Conservation (phyloP, 768 basidiomycete species). For the Pleurotus platypus region DNA sequence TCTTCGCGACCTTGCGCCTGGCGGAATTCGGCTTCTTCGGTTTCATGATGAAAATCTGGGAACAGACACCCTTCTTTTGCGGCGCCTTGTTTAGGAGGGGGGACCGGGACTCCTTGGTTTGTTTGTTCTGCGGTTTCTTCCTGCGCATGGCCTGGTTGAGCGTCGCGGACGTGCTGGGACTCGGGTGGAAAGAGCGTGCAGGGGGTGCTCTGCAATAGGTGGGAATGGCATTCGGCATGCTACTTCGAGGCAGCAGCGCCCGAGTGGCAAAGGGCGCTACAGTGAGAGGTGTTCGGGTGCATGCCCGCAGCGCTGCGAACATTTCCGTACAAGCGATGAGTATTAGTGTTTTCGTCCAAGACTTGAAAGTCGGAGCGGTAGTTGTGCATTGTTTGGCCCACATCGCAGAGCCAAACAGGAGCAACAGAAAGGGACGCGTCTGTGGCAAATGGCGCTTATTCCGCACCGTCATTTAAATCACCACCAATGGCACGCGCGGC, state of each 20-base stretch:
- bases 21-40: conserved; percentile 99
- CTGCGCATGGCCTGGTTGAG: conserved; percentile 87
- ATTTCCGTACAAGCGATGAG: conserved; percentile 16
- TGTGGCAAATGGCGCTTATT: conserved; percentile 13
- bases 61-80: conserved; percentile 91
- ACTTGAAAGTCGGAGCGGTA: neutral
- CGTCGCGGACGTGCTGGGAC: conserved; percentile 57
- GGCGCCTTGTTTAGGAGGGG: conserved; percentile 79
- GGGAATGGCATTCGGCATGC: neutral
- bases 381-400: conserved; percentile 3
- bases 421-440: conserved; percentile 26
- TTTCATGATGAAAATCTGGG: conserved; percentile 72
- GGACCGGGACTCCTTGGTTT: conserved; percentile 55
- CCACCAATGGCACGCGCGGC: conserved; percentile 30
- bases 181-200: conserved; percentile 56
- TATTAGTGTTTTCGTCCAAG: conserved; percentile 19
- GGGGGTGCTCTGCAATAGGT: neutral
- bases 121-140: conserved; percentile 54
- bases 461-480: neutral
- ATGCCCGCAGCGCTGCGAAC: conserved; percentile 34
- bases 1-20: conserved; percentile 92
- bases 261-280: conserved; percentile 24
- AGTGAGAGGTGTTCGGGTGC: conserved; percentile 23
- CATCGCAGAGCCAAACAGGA: conserved; percentile 18
- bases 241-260: conserved; percentile 7